phyloP scores from a whole-genome alignment of 2,329 filamentous ascomycete species.

The Pseudogymnoascus sp. region DNA sequence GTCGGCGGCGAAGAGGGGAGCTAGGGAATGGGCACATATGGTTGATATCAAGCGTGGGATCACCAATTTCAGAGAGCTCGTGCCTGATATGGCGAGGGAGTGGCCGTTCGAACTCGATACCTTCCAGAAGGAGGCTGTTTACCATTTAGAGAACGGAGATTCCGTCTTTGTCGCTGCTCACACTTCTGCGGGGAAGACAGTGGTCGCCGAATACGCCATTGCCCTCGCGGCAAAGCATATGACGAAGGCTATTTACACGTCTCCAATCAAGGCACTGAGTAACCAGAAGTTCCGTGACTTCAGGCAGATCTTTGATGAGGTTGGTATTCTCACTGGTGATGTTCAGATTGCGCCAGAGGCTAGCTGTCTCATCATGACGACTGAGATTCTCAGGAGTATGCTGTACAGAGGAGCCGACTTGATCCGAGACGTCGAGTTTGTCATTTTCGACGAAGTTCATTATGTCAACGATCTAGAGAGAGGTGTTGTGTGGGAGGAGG shows the following conservation, averaged over 20 bases:
- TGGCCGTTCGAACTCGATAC: constrained; percentile 98
- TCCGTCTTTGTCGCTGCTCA: constrained; percentile 97
- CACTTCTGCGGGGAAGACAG: constrained; percentile 95
- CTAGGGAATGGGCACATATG: constrained; percentile 95
- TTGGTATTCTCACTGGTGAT: constrained; percentile 93
- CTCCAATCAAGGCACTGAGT: constrained; percentile 94
- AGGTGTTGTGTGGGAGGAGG: constrained; percentile 98
- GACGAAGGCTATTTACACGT: constrained; percentile 99
- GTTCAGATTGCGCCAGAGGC: constrained; percentile 97
- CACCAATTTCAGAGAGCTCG: constrained; percentile 84
- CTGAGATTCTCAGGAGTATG: constrained; percentile 96
- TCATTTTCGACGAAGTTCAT: constrained; percentile 98
- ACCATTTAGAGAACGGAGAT: constrained; percentile 91
- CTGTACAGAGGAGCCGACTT: constrained; percentile 91
- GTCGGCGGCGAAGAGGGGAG: constrained; percentile 62
- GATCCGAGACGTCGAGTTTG: constrained; percentile 94
- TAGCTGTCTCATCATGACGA: constrained; percentile 98
- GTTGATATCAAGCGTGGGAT: constrained; percentile 91
- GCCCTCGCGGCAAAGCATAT: constrained; percentile 95
- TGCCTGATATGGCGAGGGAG: constrained; percentile 90
- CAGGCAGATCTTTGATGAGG: constrained; percentile 80
- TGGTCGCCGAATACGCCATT: constrained; percentile 96
- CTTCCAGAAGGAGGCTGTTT: constrained; percentile 97
- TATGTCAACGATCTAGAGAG: constrained; percentile 95
- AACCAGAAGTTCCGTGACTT: constrained; percentile 99